Base-by-base conservation (phyloP, 2,329 filamentous ascomycete species). In the Xylariomycetidae sp. region DNA sequence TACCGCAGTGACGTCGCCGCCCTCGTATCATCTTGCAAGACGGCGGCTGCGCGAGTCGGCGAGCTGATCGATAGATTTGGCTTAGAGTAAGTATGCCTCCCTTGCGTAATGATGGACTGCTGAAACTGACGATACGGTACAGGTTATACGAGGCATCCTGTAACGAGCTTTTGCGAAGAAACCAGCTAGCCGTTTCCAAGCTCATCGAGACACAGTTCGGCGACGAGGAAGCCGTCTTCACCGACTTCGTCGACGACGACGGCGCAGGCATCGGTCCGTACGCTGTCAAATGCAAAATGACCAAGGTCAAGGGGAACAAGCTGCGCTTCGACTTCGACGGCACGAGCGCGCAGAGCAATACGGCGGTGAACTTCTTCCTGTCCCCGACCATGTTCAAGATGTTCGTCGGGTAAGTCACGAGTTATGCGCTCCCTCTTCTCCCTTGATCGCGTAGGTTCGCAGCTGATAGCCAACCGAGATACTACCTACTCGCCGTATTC, bases 301-400 rank as follows among this genome's bases (percentile, higher is more conserved):
- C 58, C 25, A 70, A 64, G 33, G 51, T 32, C 22, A 25, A 59
- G 10, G 58, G 57, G 8, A 56, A 62, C 15, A 62, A 64, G 12
- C 53, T 71, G 2, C 48, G 56, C 1, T 71, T 70, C 41, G 67
- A 71, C 49, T 71, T 67, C 63, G 57, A 58, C 26, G 67, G 67
- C 8, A 70, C 67, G 2, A 63, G 61, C 1, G 67, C 66, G 0
- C 68, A 71, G 40, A 66, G 63, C 8, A 57, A 62, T 35, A 59
- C 57, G 2, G 59, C 60, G 10, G 66, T 70, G 53, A 71, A 72
- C 44, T 71, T 64, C 34, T 70, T 66, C 39, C 57, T 71, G 3
- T 67, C 61, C 1, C 58, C 62, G 13, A 69, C 63, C 14, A 65
- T 69, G 64, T 71, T 72, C 54, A 68, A 66, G 34, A 70, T 72